Evolutionary conservation across 805 yeast genomes (phyloP).

Genomic region (Hanseniaspora jakobsenii): DNA sequence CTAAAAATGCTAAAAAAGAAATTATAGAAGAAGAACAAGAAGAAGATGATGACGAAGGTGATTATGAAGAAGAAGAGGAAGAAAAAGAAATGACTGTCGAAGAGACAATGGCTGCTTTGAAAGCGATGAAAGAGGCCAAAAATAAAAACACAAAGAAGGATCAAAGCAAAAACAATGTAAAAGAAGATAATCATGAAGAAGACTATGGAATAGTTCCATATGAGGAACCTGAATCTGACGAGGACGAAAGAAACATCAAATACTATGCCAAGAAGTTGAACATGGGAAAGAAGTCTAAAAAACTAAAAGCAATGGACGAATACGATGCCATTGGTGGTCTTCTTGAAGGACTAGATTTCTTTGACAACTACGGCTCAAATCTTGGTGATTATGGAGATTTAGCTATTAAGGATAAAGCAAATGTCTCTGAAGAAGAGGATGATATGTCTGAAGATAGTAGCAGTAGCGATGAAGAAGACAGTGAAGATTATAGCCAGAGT

Average conservation of each 20-base stretch:
- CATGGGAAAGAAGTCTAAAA: slow-evolving; percentile 42
- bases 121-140: slow-evolving; percentile 31
- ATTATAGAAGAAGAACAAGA: slow-evolving; percentile 17
- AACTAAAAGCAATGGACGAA: slow-evolving; percentile 38
- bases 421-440: slow-evolving; percentile 15
- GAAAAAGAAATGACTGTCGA: slow-evolving; percentile 30
- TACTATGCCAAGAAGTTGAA: slow-evolving; percentile 78
- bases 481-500: too few relatives aligned
- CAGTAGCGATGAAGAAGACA: slow-evolving; percentile 26
- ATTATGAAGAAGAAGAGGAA: slow-evolving; percentile 27
- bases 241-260: slow-evolving; percentile 67
- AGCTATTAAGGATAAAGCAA: slow-evolving; percentile 17
- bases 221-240: slow-evolving; percentile 38
- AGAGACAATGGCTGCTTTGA: slow-evolving; percentile 36
- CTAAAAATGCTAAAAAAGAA: slow-evolving; percentile 18
- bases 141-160: slow-evolving; percentile 15
- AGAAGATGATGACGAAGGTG: slow-evolving; percentile 19
- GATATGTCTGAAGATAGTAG: slow-evolving; percentile 25
- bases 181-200: slow-evolving; percentile 19
- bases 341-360: slow-evolving; percentile 49
- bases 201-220: slow-evolving; percentile 30
- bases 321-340: slow-evolving; percentile 76
- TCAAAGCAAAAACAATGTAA: slow-evolving; percentile 14
- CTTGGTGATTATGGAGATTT: slow-evolving; percentile 27
- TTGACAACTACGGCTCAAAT: slow-evolving; percentile 29